Evolutionary conservation across 148 eudicot species (phyloP).

Genomic region (Mesembryanthemum crystallinum): DNA sequence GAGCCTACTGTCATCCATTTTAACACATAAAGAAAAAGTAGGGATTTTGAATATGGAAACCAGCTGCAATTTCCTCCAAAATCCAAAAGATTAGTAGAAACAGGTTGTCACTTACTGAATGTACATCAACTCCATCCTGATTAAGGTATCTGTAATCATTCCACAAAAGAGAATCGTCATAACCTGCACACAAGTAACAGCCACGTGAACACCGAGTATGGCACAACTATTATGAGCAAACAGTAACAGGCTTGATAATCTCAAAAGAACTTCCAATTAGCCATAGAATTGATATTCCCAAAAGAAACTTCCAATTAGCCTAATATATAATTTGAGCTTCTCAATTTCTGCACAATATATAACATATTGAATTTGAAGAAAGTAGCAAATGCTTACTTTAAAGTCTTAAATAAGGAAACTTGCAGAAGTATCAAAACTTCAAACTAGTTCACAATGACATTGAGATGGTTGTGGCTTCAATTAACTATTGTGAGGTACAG

Average conservation of each 20-base stretch:
- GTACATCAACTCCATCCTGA: constrained; percentile 32
- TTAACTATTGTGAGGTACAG: background rate
- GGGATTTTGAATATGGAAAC: background rate
- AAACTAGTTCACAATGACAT: background rate
- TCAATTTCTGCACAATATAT: background rate
- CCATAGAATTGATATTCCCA: no score
- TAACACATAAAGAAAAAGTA: background rate
- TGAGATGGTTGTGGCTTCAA: background rate
- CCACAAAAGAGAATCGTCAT: constrained; percentile 39
- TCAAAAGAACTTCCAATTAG: background rate
- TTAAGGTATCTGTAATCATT: constrained; percentile 46
- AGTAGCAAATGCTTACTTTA: background rate
- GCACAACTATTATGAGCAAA: background rate
- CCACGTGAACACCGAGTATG: background rate
- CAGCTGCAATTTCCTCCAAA: background rate
- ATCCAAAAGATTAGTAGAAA: background rate
- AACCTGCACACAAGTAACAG: constrained; percentile 29
- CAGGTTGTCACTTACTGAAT: constrained; percentile 26
- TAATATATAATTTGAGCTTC: background rate
- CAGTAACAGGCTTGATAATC: background rate
- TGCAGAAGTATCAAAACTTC: background rate
- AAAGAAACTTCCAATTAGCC: background rate
- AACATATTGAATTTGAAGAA: background rate
- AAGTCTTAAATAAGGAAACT: background rate
- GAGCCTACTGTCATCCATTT: background rate